Percentiles rank a stretch among this genome's conserved stretches.
phyloP scores from a whole-genome alignment of 768 basidiomycete genomes.

The Xerocomellus dryophilus region DNA sequence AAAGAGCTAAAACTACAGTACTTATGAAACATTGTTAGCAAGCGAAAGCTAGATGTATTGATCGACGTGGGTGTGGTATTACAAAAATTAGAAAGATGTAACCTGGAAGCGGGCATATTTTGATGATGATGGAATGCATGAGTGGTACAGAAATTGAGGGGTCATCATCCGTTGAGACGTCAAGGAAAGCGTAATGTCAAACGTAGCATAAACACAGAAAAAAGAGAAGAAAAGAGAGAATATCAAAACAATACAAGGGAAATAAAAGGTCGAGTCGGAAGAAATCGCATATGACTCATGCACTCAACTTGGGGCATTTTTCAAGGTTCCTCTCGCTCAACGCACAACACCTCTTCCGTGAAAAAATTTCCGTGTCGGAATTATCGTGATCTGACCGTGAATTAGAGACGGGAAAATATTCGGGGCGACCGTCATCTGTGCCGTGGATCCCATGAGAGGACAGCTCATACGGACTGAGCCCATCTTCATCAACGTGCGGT shows the following conservation, averaged over 20 bases:
- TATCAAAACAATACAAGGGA: constrained; percentile 1
- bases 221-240: background rate
- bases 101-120: constrained; percentile 23
- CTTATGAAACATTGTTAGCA: constrained; percentile 13
- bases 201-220: constrained; percentile 9
- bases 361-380: constrained; percentile 26
- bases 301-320: constrained; percentile 29
- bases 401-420: constrained; percentile 36
- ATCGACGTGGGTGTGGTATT: constrained; percentile 20
- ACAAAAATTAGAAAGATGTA: constrained; percentile 33
- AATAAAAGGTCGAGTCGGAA: constrained; percentile 4
- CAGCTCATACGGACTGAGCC: constrained; percentile 28
- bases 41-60: constrained; percentile 18
- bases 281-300: constrained; percentile 17
- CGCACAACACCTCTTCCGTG: constrained; percentile 24
- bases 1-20: constrained; percentile 31
- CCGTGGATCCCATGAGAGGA: constrained; percentile 17
- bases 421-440: constrained; percentile 26
- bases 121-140: constrained; percentile 24
- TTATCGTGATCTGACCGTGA: constrained; percentile 34
- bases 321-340: constrained; percentile 21
- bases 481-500: constrained; percentile 21
- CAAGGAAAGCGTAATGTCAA: constrained; percentile 17
- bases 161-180: constrained; percentile 21
- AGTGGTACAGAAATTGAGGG: constrained; percentile 23